phyloP scores from a whole-genome alignment of 495 filamentous ascomycete genomes.

The Parathielavia hyrcaniae region DNA sequence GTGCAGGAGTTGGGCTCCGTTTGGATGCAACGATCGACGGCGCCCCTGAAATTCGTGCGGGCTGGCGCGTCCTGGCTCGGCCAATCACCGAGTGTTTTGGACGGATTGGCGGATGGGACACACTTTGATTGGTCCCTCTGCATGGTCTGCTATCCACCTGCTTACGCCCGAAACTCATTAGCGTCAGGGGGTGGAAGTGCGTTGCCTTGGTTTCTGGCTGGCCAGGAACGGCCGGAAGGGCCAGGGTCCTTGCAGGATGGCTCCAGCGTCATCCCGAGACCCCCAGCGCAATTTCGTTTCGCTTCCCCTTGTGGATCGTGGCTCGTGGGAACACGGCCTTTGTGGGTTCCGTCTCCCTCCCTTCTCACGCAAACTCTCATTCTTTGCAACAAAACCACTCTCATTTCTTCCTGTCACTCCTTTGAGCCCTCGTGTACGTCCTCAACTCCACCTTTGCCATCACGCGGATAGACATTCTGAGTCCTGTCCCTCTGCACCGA shows the following conservation, averaged over 20 bases:
- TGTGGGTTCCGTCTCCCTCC: constrained; percentile 19
- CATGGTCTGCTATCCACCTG: constrained; percentile 3
- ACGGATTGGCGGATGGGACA: constrained; percentile 13
- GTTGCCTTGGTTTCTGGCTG: constrained; percentile 7
- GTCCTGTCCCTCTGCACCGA: constrained; percentile 11
- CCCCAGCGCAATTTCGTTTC: constrained; percentile 33
- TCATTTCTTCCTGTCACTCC: constrained; percentile 31
- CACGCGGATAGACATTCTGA: constrained; percentile 1
- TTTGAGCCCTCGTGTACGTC: constrained; percentile 23
- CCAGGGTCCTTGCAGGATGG: constrained; percentile 21
- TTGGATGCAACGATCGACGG: constrained; percentile 20
- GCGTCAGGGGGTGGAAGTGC: constrained; percentile 7
- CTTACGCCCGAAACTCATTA: constrained; percentile 19
- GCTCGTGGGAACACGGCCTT: constrained; percentile 21
- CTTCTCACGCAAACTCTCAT: constrained; percentile 17
- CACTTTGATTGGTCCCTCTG: constrained; percentile 22
- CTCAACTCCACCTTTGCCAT: constrained; percentile 20
- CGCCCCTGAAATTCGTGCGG: constrained; percentile 30
- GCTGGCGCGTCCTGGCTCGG: constrained; percentile 15
- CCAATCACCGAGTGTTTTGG: constrained; percentile 19
- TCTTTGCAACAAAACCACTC: constrained; percentile 30
- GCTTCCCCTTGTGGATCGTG: constrained; percentile 23
- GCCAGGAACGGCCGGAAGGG: constrained; percentile 22
- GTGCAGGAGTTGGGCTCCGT: background rate
- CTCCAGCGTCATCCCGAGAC: constrained; percentile 24